Evolutionary conservation across 768 basidiomycete genomes (phyloP), one percentile per base, ranked within the genome.

Genomic region (Mycena belliarum): DNA sequence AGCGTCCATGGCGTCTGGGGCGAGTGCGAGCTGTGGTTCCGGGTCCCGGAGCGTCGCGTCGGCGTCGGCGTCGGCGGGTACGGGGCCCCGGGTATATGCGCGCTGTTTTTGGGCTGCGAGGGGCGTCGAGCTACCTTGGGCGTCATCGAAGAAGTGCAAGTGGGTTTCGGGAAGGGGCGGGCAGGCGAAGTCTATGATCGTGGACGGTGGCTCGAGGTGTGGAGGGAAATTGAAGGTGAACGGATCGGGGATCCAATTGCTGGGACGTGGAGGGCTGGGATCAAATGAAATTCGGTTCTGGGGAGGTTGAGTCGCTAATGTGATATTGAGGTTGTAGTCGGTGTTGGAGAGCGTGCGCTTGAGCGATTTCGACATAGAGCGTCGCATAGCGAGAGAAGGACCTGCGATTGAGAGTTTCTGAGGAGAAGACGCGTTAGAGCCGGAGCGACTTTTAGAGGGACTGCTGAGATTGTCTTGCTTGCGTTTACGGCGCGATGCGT

Each of bases 371-470:
- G 56, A 26, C 55, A 69, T 49, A 55, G 63, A 60, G 14, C 29
- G 43, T 28, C 29, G 23, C n/a, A 29, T 18, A 26, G 41, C 41
- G n/a, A 25, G 28, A 11, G 29, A 40, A 10, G 11, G 23, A 21
- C 23, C n/a, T n/a, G 38, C 29, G 12, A n/a, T n/a, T 9, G 20
- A 33, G 35, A 21, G 15, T 37, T 60, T 65, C 55, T 69, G 70
- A 7, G 78, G 75, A 48, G 78, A 79, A 26, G 68, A 54, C 41
- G 72, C n/a, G n/a, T n/a, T 66, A 49, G 82, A 82, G 33, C 65
- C 67, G 18, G 80, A 78, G 41, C 76, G 73, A 42, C 80, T 80
- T 48, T 65, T 71, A 62, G 81, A 83, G 2, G 82, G 80, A 24
- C 79, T 82, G 12, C 72, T 76, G 23, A 81, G 74, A 20, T 57